A percentile compares a stretch with the other conserved stretches of the same genome.
Evolutionary conservation across 1,284 basidiomycete genomes (phyloP).

Genomic region (Sanghuangporus baumii): DNA sequence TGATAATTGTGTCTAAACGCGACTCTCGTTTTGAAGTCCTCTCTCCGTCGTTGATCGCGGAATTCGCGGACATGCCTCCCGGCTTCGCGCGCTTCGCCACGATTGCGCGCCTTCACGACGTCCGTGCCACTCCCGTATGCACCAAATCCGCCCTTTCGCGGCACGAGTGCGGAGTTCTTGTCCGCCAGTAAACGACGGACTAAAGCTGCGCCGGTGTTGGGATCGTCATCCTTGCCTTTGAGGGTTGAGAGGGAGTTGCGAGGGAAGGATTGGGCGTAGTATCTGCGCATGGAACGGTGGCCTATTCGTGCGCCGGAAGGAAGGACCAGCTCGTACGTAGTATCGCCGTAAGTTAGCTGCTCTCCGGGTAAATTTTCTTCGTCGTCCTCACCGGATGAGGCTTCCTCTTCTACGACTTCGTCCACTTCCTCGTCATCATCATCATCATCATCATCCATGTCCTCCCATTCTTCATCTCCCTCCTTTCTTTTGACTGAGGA

Average conservation of each 20-base stretch:
- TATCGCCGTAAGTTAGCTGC: constrained; percentile 64
- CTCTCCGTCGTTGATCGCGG: constrained; percentile 72
- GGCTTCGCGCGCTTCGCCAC: constrained; percentile 91
- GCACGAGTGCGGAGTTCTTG: constrained; percentile 78
- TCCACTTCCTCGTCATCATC: constrained; percentile 43
- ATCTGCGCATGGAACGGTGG: constrained; percentile 82
- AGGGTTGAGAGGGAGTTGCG: constrained; percentile 24
- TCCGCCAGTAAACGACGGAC: constrained; percentile 73
- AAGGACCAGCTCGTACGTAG: constrained; percentile 85
- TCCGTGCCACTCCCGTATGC: constrained; percentile 78
- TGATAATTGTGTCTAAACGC: constrained; percentile 80
- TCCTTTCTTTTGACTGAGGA: constrained; percentile 30
- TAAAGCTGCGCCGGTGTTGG: constrained; percentile 64
- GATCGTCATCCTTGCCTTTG: constrained; percentile 44
- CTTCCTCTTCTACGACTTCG: constrained; percentile 43
- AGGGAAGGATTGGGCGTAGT: constrained; percentile 82
- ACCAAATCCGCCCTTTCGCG: constrained; percentile 80
- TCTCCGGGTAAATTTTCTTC: constrained; percentile 34
- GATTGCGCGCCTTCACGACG: constrained; percentile 87
- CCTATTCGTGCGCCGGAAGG: constrained; percentile 92
- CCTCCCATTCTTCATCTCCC: constrained; percentile 59
- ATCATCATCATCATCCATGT: constrained; percentile 38
- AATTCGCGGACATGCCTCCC: constrained; percentile 84
- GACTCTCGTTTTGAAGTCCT: constrained; percentile 83
- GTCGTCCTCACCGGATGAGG: constrained; percentile 31